phyloP scores from a whole-genome alignment of 805 yeast species.

The Spathaspora arborariae region DNA sequence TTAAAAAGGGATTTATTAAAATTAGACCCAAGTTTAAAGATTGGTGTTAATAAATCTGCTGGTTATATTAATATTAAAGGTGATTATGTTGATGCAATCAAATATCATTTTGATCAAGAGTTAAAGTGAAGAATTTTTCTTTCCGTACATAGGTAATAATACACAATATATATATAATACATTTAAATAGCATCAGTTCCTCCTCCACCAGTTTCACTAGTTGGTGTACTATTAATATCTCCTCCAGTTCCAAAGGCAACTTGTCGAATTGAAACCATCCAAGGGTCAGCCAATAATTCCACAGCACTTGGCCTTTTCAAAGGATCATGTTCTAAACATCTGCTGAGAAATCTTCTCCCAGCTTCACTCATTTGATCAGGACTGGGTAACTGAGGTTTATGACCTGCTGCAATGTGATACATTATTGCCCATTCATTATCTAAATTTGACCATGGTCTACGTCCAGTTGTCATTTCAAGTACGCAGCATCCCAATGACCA shows the following conservation, averaged over 20 bases:
- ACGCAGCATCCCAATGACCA: conserved; percentile 98
- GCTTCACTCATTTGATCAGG: conserved; percentile 70
- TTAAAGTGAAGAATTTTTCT: conserved; percentile 3
- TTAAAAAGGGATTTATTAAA: conserved; percentile 63
- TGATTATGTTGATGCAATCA: conserved; percentile 29
- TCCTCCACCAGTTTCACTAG: conserved; percentile 24
- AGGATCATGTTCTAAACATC: conserved; percentile 83
- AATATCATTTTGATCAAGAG: conserved; percentile 19
- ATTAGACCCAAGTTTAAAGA: conserved; percentile 44
- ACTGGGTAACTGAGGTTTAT: conserved; percentile 79
- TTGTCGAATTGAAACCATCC: conserved; percentile 73
- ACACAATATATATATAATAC: not conserved
- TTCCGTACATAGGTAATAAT: not conserved
- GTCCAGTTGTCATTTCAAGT: conserved; percentile 93
- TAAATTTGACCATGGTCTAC: conserved; percentile 92
- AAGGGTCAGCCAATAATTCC: conserved; percentile 82
- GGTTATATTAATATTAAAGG: conserved; percentile 41
- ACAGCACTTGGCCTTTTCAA: conserved; percentile 75
- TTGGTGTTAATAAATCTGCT: conserved; percentile 28
- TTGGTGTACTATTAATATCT: conserved; percentile 32
- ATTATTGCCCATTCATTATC: conserved; percentile 98
- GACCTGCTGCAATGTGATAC: conserved; percentile 97
- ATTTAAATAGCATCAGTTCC: not conserved
- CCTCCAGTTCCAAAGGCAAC: conserved; percentile 55
- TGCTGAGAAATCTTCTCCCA: conserved; percentile 67